Evolutionary conservation across 2,329 filamentous ascomycete genomes (phyloP), one percentile per base, ranked within the genome.

Genomic region (Fusarium torreyae): DNA sequence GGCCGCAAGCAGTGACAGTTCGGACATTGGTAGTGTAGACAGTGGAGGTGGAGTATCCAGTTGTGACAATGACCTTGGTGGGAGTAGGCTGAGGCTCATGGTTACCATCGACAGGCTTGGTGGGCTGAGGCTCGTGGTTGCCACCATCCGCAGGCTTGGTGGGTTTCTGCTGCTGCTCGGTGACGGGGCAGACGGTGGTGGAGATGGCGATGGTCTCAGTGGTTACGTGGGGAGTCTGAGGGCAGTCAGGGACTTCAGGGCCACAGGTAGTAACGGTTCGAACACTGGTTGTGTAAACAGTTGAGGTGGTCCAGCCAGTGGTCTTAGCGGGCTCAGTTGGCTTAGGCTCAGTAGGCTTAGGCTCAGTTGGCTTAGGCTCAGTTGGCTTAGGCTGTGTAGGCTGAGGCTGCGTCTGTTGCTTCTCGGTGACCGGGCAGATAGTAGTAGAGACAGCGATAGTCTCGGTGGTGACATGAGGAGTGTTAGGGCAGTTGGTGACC

Each of bases 21-120:
- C 68, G 68, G 39, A 73, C 43, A 20, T 53, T 60, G 5, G 71
- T 73, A 2, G 63, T 58, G 58, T 71, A 72, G 15, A 71, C 40
- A 28, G 68, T 69, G 0, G 68, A 71, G 0, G 60, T 65, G 9
- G 62, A 57, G 22, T 31, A 64, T 2, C 44, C 59, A 17, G 70
- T 70, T 20, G 67, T 69, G 38, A 52, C 13, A 9, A 42, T 42
- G 11, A 42, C 13, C 45, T 58, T 58, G n/a, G 59, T 46, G 13
- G 59, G 54, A 1, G 64, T 64, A 7, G 58, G 39, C 28, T 50
- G 39, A 2, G 66, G 64, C 20, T 53, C 40, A 1, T 46, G 28
- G 28, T 20, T 49, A 31, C 18, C 18, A 24, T 52, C 51, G 11
- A 18, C 40, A 5, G 58, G 56, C 36, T 63, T 59, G 26, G 20